A percentile compares a stretch with the other conserved stretches of the same genome.
These are phyloP conservation scores for Neonectria hederae DNA, from an alignment of 2,329 filamentous ascomycete species.

Conservation along the genomic window DNA sequence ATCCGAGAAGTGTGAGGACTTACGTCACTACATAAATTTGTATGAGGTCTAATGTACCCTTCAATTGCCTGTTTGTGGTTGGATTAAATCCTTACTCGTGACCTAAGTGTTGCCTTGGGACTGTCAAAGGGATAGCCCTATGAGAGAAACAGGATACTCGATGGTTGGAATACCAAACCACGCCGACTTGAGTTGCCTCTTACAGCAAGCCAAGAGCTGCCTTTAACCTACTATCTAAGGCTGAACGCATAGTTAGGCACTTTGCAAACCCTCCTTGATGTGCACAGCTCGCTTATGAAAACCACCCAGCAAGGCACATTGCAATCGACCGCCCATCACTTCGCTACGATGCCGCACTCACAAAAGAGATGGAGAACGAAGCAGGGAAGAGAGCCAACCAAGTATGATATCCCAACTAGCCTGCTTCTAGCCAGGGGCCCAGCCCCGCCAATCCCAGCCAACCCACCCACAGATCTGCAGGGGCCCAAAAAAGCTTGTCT, in stretches of 20 bases:
- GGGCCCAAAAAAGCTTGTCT: neutral
- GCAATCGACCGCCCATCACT: neutral
- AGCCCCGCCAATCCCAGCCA: neutral
- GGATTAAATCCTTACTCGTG: no score
- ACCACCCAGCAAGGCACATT: neutral
- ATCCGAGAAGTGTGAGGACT: no score
- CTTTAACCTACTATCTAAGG: neutral
- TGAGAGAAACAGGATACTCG: neutral
- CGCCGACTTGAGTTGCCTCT: neutral
- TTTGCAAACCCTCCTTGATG: neutral
- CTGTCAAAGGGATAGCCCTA: no score
- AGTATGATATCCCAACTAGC: neutral
- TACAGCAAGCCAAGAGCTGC: neutral
- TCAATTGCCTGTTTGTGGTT: no score
- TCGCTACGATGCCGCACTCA: neutral
- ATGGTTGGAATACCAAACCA: neutral
- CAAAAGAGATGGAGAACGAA: neutral
- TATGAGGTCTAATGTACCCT: no score
- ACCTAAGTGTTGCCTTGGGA: no score
- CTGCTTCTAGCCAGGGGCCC: neutral
- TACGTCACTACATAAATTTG: no score
- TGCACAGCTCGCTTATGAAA: neutral
- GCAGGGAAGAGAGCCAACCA: neutral
- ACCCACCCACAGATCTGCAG: neutral
- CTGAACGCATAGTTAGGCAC: neutral